phyloP scores from a whole-genome alignment of 176 grass and related monocot species.

The Bothriochloa decipiens region DNA sequence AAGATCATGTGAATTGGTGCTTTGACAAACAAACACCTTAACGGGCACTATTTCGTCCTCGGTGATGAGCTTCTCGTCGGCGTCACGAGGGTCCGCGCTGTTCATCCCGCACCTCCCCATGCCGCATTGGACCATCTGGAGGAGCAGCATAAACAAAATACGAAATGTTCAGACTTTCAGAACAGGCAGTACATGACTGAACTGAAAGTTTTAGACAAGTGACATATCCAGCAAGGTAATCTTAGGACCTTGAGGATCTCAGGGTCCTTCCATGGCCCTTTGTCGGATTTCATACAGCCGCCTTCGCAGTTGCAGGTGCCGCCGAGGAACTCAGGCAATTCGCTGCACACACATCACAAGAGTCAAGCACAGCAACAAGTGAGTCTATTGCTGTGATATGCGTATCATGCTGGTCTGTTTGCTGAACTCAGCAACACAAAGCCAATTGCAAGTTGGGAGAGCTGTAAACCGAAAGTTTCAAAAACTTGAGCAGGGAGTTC shows the following conservation, averaged over 20 bases:
- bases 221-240: background rate
- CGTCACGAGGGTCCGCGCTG: constrained; percentile 34
- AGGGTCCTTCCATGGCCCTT: constrained; percentile 97
- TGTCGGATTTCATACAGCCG: constrained; percentile 90
- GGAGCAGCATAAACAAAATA: background rate
- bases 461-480: no score
- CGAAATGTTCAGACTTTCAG: constrained; percentile 12
- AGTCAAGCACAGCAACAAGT: background rate
- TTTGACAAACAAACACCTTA: constrained; percentile 43
- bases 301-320: constrained; percentile 93
- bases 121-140: constrained; percentile 89
- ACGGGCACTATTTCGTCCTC: constrained; percentile 66
- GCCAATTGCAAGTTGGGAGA: background rate
- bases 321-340: constrained; percentile 90
- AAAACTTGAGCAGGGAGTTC: no score
- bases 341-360: constrained; percentile 44
- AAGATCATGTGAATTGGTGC: background rate
- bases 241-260: constrained; percentile 75
- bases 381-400: background rate
- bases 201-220: background rate
- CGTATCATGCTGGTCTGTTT: constrained; percentile 1
- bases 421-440: background rate
- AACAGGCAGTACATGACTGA: background rate
- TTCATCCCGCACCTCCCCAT: constrained; percentile 70
- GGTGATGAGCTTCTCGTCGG: constrained; percentile 80